Percentiles rank a stretch among this genome's conserved stretches.
Conservation (phyloP, 805 yeast species). For the Kuraishia borneana region DNA sequence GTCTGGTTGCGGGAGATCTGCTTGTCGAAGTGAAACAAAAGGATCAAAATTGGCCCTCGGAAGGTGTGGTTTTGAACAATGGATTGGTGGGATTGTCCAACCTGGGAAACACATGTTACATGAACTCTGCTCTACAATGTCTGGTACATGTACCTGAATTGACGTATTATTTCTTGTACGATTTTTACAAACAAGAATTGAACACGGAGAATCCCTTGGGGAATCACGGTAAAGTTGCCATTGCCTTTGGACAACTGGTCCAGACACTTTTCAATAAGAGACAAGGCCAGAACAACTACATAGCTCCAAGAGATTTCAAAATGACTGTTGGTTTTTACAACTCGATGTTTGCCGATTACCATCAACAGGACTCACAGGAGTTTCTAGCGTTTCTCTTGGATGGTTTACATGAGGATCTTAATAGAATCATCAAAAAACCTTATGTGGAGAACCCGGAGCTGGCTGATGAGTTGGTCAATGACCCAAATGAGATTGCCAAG, state of each 20-base stretch:
- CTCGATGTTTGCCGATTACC: conserved; percentile 66
- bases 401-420: conserved; percentile 86
- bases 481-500: conserved; percentile 38
- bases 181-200: conserved; percentile 50
- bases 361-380: conserved; percentile 93
- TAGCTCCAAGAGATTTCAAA: conserved; percentile 71
- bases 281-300: conserved; percentile 13
- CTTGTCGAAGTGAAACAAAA: conserved; percentile 14
- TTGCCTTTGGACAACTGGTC: conserved; percentile 60
- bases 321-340: conserved; percentile 69
- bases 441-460: conserved; percentile 82
- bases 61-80: conserved; percentile 11
- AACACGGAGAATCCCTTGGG: conserved; percentile 80
- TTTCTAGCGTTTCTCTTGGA: conserved; percentile 80
- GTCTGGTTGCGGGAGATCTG: not conserved
- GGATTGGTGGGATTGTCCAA: conserved; percentile 60
- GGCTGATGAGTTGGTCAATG: conserved; percentile 45
- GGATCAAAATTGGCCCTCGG: conserved; percentile 14
- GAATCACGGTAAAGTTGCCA: conserved; percentile 70
- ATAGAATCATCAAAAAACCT: conserved; percentile 74
- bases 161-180: conserved; percentile 58
- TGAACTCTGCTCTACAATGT: conserved; percentile 93
- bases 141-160: conserved; percentile 78
- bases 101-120: conserved; percentile 86
- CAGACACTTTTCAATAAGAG: conserved; percentile 38